Base-by-base conservation (phyloP, 352 stramenopile species). In the Globisporangium polare region DNA sequence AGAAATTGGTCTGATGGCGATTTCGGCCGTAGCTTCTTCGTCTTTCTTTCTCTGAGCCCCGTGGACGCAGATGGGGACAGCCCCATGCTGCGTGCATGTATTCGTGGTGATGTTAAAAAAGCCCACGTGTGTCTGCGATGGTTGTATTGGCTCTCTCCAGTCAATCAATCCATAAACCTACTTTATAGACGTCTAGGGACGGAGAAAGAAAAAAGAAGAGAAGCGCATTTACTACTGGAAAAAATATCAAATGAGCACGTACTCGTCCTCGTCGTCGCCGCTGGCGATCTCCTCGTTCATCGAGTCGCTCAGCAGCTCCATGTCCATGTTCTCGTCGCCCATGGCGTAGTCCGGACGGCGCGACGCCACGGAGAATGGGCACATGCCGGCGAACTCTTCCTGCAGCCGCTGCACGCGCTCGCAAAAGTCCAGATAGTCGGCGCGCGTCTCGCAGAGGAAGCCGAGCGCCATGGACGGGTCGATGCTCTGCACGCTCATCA, bases 391-490 rank as follows among this genome's bases (percentile, higher is more conserved):
- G 33, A 51, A 53, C 15, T 33, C 29, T 7, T 57, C 35, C 41
- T 43, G n/a, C n/a, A 63, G 35, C 9, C 58, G 20, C 47, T 33
- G 22, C 39, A 67, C 64, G 6, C 69, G 46, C 10, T 69, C 27
- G 61, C 78, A 80, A 37, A 94, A 89, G 59, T 94, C 83, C 51
- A 74, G 31, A 45, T 91, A 93, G 51, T 96, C 86, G 15, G 71
- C 55, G 12, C 79, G 75, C 37, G 87, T 83, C 31, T 86, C 72
- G 63, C 94, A 97, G 47, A 98, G 88, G 72, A 98, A 98, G 3
- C 90, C 94, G 45, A 98, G 73, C 18, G 95, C 93, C 43, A 98
- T 78, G 41, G 90, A 98, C 22, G 95, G 93, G 80, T 98, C 95
- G 63, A 98, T 95, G 39, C 82, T 85, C 26, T 84, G 78, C 41